Conservation (phyloP, 2,329 filamentous ascomycete genomes). For the Diaporthe sp. region DNA sequence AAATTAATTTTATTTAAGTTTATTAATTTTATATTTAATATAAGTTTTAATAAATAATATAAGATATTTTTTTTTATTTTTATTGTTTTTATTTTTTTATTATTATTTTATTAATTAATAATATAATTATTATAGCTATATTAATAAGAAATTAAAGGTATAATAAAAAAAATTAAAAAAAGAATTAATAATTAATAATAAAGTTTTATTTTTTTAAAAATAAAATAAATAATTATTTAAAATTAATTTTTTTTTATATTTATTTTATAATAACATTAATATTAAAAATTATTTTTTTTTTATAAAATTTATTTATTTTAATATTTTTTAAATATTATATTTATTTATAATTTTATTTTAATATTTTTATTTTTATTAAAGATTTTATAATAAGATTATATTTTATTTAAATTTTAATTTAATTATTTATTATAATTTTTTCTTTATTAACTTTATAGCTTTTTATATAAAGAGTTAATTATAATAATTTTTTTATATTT, state of each 20-base stretch:
- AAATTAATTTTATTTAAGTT: not conserved
- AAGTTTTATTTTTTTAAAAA: not conserved
- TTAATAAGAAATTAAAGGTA: not conserved
- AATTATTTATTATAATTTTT: not conserved
- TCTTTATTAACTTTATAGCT: not conserved
- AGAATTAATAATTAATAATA: not conserved
- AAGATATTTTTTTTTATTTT: not conserved
- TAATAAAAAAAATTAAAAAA: not conserved
- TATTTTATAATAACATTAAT: slow-evolving; percentile 6
- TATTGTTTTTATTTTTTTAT: not conserved
- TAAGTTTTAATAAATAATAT: not conserved
- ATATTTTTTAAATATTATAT: not conserved
- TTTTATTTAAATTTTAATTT: not conserved
- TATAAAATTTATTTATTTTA: not conserved
- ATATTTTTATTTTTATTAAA: not conserved
- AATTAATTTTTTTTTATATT: not conserved
- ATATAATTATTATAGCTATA: not conserved
- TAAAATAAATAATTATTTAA: not conserved
- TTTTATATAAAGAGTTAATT: not conserved
- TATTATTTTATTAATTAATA: not conserved
- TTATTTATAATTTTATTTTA: not conserved
- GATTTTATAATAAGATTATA: not conserved
- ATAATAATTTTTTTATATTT: not conserved
- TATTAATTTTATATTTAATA: not conserved
- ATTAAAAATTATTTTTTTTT: not conserved